phyloP scores from a whole-genome alignment of 2,329 filamentous ascomycete species.

The Verticillium dahliae region DNA sequence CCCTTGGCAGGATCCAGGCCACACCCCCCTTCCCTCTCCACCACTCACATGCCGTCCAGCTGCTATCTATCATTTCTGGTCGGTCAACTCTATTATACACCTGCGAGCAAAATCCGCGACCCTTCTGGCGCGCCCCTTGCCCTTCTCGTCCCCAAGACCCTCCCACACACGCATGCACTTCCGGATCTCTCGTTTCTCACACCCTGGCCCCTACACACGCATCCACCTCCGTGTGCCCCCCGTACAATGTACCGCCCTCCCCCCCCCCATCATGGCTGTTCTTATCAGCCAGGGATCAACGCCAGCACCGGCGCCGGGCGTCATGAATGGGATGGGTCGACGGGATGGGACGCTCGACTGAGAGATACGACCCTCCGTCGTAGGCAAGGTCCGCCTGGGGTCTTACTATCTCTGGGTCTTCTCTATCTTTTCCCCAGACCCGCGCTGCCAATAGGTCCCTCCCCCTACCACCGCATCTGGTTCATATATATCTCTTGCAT shows the following conservation, averaged over 20 bases:
- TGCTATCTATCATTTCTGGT: slow-evolving; percentile 1
- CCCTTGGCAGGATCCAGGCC: neutral
- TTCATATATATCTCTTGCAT: slow-evolving; percentile 3
- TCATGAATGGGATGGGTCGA: neutral
- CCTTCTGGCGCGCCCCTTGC: neutral
- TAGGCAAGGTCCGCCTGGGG: neutral
- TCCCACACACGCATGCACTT: neutral
- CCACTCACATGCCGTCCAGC: neutral
- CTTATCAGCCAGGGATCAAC: neutral
- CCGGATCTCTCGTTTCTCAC: neutral
- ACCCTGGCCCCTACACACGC: neutral
- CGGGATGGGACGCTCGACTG: neutral
- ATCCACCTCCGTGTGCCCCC: neutral
- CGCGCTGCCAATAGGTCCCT: no score
- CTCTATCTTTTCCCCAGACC: neutral
- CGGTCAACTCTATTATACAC: slow-evolving; percentile 2
- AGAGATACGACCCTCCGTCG: neutral
- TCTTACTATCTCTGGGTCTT: neutral
- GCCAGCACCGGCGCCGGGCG: neutral
- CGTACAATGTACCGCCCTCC: neutral
- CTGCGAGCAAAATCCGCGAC: neutral
- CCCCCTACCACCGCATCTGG: neutral
- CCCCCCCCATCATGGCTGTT: neutral
- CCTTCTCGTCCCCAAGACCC: neutral
- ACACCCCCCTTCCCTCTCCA: neutral